These are phyloP conservation scores for Stephania yunnanensis DNA, from an alignment of 164 flowering plant species.

Conservation along the genomic window DNA sequence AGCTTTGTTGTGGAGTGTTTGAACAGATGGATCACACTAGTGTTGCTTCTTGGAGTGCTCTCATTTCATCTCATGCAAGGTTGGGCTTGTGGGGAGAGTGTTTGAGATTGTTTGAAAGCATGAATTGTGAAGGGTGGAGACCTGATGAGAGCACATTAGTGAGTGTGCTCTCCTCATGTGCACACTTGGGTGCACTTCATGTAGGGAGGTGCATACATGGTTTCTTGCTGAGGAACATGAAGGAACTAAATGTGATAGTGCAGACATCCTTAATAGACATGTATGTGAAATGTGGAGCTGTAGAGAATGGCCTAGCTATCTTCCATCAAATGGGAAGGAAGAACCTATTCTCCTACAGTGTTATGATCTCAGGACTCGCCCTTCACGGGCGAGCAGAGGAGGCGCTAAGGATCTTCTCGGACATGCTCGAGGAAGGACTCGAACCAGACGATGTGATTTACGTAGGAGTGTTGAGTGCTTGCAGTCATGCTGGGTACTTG, in stretches of 20 bases:
- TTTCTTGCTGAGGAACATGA: slow-evolving; percentile 45
- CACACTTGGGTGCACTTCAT: slow-evolving; percentile 57
- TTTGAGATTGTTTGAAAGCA: slow-evolving; percentile 42
- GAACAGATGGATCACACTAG: slow-evolving; percentile 42
- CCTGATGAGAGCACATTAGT: slow-evolving; percentile 73
- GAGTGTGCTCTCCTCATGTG: slow-evolving; percentile 62
- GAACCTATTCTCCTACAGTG: slow-evolving; percentile 53
- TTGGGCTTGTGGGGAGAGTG: slow-evolving; percentile 55
- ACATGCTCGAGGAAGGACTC: slow-evolving; percentile 53
- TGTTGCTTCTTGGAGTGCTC: slow-evolving; percentile 82
- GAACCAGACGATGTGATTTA: slow-evolving; percentile 55
- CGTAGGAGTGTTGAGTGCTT: slow-evolving; percentile 64
- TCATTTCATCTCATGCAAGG: slow-evolving; percentile 64
- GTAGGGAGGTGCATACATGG: slow-evolving; percentile 62
- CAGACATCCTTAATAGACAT: slow-evolving; percentile 70
- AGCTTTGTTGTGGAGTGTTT: slow-evolving; percentile 43
- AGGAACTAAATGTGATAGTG: slow-evolving; percentile 48
- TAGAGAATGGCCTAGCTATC: slow-evolving; percentile 42
- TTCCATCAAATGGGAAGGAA: slow-evolving; percentile 42
- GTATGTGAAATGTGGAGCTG: slow-evolving; percentile 69
- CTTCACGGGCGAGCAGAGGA: slow-evolving; percentile 53
- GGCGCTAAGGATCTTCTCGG: slow-evolving; percentile 49
- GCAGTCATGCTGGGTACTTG: slow-evolving; percentile 67
- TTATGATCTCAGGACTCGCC: slow-evolving; percentile 68
- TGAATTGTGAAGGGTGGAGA: slow-evolving; percentile 48